Evolutionary conservation across 192 early-diverging fungal genomes (phyloP).

Genomic region (Backusella circina): DNA sequence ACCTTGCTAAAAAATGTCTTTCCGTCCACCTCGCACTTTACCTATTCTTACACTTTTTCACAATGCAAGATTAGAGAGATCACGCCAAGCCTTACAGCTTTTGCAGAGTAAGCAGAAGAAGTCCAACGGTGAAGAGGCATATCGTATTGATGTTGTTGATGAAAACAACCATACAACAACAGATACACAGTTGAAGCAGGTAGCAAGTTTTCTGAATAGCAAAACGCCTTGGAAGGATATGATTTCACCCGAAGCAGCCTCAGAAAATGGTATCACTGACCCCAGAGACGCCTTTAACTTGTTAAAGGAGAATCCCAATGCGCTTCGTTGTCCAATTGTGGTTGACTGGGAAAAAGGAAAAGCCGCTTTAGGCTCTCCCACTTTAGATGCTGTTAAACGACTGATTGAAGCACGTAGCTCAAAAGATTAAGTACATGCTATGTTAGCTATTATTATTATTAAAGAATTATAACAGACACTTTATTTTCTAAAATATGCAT

Average conservation of each 20-base stretch:
- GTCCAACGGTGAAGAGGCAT: slow-evolving; percentile 2
- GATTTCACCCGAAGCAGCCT: slow-evolving; percentile 15
- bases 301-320: slow-evolving; percentile 5
- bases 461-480: not conserved
- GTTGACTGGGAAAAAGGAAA: slow-evolving; percentile 39
- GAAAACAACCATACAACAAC: slow-evolving; percentile 14
- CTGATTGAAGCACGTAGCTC: slow-evolving; percentile 6
- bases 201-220: slow-evolving; percentile 16
- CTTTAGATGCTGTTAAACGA: slow-evolving; percentile 8
- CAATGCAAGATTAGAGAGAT: slow-evolving; percentile 16
- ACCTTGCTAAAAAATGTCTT: slow-evolving; percentile 19
- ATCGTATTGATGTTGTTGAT: slow-evolving; percentile 26
- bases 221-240: slow-evolving; percentile 14
- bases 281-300: not conserved
- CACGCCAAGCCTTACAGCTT: slow-evolving; percentile 7
- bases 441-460: not conserved
- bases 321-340: slow-evolving; percentile 29
- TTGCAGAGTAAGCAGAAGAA: slow-evolving; percentile 10
- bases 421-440: not conserved
- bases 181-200: slow-evolving; percentile 15
- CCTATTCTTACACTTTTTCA: slow-evolving; percentile 36
- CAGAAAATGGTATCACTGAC: not conserved
- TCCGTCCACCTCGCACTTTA: slow-evolving; percentile 18
- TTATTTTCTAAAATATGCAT: slow-evolving; percentile 5
- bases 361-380: slow-evolving; percentile 19